Base-by-base conservation (phyloP, 345 rosid genomes). In the Arabis hirsuta region DNA sequence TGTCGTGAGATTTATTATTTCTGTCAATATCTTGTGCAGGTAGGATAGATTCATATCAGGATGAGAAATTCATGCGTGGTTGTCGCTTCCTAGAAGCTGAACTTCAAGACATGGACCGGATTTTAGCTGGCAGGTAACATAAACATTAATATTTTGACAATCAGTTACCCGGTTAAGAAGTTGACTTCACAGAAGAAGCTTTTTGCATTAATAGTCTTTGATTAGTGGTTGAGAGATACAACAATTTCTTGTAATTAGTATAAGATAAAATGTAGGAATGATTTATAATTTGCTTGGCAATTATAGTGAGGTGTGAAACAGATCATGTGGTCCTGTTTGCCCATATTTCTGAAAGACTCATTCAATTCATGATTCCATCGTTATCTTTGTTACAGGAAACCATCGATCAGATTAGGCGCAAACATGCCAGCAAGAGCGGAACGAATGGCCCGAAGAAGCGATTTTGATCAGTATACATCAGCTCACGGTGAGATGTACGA, bases 391-490 rank as follows among this genome's bases (percentile, higher is more conserved):
- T 10, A 47, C 71, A 95, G 99, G 85, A 89, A 84, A 81, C 88
- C 96, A 19, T 71, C 88, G 74, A 91, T 95, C 39, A 84, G 96
- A 70, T 72, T 95, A 63, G 99, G 99, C 38, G 96, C 96, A 19
- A 95, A 95, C 81, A 91, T 90, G 97, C 99, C 99, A 9, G 99
- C 96, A 48, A 84, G 90, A 80, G 99, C 92, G 6, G 96, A 91
- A 76, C 44, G 81, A 59, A 86, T 87, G 87, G 83, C 82, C 3
- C 74, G 97, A 43, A 84, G 87, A 77, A 95, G 97, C 12, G 96
- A 91, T 44, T 89, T 87, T 59, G 99, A 90, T 79, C 99, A 86
- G 78, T 91, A 89, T 68, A 71, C 86, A 13, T 80, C 83, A 52
- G 91, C 68, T 9, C 76, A 71, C 78, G 84, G 82, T 16, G 99